Evolutionary conservation across 176 grass and related monocot genomes (phyloP), one percentile per base, ranked within the genome.

Genomic region (Secale cereale): DNA sequence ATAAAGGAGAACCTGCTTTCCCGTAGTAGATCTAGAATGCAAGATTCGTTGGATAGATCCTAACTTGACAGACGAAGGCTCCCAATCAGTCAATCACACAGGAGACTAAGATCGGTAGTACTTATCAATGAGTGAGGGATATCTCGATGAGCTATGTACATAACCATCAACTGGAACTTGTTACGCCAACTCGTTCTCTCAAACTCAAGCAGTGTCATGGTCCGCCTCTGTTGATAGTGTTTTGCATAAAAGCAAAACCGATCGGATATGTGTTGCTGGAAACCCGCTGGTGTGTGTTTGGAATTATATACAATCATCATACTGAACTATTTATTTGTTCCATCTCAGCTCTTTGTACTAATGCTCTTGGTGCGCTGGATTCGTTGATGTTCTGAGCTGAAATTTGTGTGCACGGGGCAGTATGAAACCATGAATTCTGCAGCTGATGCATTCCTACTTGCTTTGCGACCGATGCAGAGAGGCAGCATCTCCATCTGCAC

Each of bases 1-100:
- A 92, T 94, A 50, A 92, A 66, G 82, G 88, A 94, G 74, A 85
- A 92, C 36, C 86, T 97, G 67, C 84, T 94, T 52, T 74, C 86
- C 32, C 85, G 88, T 61, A 94, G 97, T 80, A 93, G 82, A 84
- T 74, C 81, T 82, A 76, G 89, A 20, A 30, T 87, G 59, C 86
- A 89, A 68, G 81, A 89, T 78, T 94, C 85, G 81, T 40, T 77
- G 52, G 62, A 77, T 77, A 87, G 83, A 63, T 73, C 54, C 81
- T 81, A 39, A 56, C 54, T 28, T 41, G 78, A 78, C 50, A 41
- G 37, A 61, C 16, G 48, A 81, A 27, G 10, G 43, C 27, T 81
- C 69, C 68, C 59, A 85, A 70, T 54, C 15, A 60, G 17, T 30
- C 33, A 75, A 80, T 19, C 10, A 72, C 33, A 35, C 33, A 62